phyloP scores from a whole-genome alignment of 2,329 filamentous ascomycete species.

The Pleoardoris graminearum region DNA sequence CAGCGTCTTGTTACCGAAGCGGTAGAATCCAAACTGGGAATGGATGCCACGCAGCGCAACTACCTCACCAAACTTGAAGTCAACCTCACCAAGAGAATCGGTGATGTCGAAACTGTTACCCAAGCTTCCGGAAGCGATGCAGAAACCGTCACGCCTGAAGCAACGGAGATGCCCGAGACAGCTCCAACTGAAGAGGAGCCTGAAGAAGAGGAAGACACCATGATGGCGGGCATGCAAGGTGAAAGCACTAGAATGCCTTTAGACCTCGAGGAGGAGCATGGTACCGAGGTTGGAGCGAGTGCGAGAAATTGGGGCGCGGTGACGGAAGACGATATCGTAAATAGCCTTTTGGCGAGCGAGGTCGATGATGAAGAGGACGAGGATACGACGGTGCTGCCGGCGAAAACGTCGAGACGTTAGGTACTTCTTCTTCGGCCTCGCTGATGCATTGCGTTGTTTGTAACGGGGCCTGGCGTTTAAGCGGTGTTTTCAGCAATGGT shows the following conservation, averaged over 20 bases:
- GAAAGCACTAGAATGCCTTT: conserved; percentile 42
- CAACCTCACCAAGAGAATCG: conserved; percentile 57
- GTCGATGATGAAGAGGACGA: conserved; percentile 11
- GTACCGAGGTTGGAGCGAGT: conserved; percentile 26
- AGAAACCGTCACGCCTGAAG: conserved; percentile 11
- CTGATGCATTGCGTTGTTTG: neutral
- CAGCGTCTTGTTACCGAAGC: conserved; percentile 53
- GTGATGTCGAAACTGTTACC: conserved; percentile 30
- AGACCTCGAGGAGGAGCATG: conserved; percentile 25
- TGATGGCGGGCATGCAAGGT: conserved; percentile 39
- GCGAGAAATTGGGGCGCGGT: conserved; percentile 20
- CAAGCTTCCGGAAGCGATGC: conserved; percentile 16
- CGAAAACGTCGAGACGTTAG: neutral
- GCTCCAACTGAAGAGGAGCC: conserved; percentile 15
- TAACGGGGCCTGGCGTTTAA: neutral
- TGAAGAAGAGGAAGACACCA: conserved; percentile 37
- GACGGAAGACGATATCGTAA: conserved; percentile 42
- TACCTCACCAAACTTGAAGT: conserved; percentile 58
- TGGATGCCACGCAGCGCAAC: conserved; percentile 58
- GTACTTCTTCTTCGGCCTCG: neutral
- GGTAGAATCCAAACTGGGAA: conserved; percentile 54
- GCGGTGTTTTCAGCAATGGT: too few relatives aligned
- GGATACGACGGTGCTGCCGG: neutral
- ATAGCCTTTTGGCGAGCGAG: conserved; percentile 37
- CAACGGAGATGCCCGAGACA: conserved; percentile 23